Evolutionary conservation across 257 asterid genomes (phyloP), one percentile per base, ranked within the genome.

Genomic region (Solanum tarapatanum): DNA sequence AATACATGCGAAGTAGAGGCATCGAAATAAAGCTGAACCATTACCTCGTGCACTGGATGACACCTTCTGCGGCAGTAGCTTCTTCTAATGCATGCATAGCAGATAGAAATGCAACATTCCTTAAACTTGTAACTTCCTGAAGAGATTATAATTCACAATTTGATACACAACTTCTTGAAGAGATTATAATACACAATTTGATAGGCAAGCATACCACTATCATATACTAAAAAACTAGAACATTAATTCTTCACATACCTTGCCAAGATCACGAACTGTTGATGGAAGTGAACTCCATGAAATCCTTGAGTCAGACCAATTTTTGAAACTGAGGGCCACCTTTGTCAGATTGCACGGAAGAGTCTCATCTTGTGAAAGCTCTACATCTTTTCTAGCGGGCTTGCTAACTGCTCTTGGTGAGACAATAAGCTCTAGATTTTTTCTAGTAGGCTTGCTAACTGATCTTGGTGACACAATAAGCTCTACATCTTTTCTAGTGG

Each of bases 31-130:
- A 80, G 33, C 62, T 45, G 87, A 62, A 58, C 75, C 72, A 73
- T 55, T 48, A 96, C 99, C 98, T 94, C 97, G 94, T 90, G 93
- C 97, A 94, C 66, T 87, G 88, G 84, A 95, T 86, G 89, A 95
- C 93, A 79, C 93, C 90, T 45, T 95, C 98, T 1, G 91, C 84
- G 23, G 94, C 89, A 37, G 93, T 94, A 24, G 98, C 97, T 91
- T 95, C 98, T 93, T 96, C 98, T 87, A 96, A 68, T 77, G 98
- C 98, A 87, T 88, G 93, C 17, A 91, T 95, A 24, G 98, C 99
- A 87, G 96, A 93, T 28, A 83, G 89, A 89, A 90, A 92, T 2
- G 96, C 90, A 3, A 58, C 89, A 48, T 94, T 90, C 90, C 91
- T 91, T 84, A 88, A 86, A 88, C 89, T 87, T 87, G 89, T 83